Base-by-base conservation (phyloP, 306 rosid species). In the Gynostemma pentaphyllum region DNA sequence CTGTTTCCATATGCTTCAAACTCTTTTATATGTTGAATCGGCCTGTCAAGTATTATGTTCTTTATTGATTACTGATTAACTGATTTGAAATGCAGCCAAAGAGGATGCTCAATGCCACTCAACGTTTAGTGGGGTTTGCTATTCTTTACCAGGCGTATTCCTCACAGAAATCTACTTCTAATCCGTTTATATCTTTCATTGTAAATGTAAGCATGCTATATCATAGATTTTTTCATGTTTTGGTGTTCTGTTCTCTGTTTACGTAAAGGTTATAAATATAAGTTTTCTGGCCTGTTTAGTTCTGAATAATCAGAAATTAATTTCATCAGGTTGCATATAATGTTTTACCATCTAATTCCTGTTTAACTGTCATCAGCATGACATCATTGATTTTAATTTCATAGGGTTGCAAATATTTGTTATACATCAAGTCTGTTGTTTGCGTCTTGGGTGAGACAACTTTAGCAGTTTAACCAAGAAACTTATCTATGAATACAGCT, bases 81-180 rank as follows among this genome's bases (percentile, higher is more conserved):
- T 34, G 53, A 26, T 45, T 30, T 48, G n/a, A 36, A 45, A 32
- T 57, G 39, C 80, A 77, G 88, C 81, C 78, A 41, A 77, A 67
- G 74, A 77, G 46, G 77, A 67, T 77, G 79, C 76, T 83, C 9
- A 51, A 45, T 32, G 52, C 88, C 27, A 50, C 84, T 27, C 88
- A 90, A 51, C 83, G 95, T 12, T 71, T 90, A 75, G 71, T 83
- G 62, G 95, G 82, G 11, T 90, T 87, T 75, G 55, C 90, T 52
- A 50, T 90, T 52, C 82, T 90, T 52, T 81, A 85, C 28, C 95
- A 79, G 52, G 70, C 97, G 18, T 87, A 85, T 76, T 80, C 97
- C 41, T 79, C 97, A 11, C 89, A 86, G 76, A 79, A 74, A 21
- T 64, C 80, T 64, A 76, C 95, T 56, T 71, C 81, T 3, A 86